Percentiles rank a stretch among this genome's conserved stretches.
These are phyloP conservation scores for Gentiana macrophylla DNA, from an alignment of 257 asterid genomes.

Conservation along the genomic window DNA sequence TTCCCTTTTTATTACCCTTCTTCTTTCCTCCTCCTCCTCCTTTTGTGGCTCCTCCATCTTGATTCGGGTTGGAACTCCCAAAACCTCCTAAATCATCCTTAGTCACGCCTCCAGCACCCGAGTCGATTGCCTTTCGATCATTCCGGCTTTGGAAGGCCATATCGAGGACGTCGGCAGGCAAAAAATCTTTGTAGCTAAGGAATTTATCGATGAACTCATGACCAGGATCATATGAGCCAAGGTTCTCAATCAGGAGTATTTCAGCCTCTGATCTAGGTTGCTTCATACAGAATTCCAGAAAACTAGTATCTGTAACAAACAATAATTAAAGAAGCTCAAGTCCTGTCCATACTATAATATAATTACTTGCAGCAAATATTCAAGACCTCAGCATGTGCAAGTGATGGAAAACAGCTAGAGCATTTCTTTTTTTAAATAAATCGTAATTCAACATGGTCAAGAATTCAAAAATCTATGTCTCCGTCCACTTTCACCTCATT, in stretches of 20 bases:
- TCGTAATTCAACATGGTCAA: too few species aligned
- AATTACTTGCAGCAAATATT: too few species aligned
- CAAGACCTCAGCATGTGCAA: too few species aligned
- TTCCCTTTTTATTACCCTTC: constrained; percentile 75
- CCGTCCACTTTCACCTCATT: too few species aligned
- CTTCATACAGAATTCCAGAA: constrained; percentile 76
- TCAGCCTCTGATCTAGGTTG: constrained; percentile 83
- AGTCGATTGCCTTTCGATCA: constrained; percentile 26
- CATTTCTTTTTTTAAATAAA: too few species aligned
- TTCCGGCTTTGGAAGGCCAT: constrained; percentile 52
- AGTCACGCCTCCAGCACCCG: constrained; percentile 23
- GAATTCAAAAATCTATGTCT: too few species aligned
- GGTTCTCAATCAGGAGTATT: constrained; percentile 65
- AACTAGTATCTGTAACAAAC: constrained; percentile 57
- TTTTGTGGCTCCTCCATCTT: constrained; percentile 22
- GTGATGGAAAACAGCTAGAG: too few species aligned
- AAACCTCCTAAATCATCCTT: constrained; percentile 24
- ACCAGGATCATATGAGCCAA: constrained; percentile 68
- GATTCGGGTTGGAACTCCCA: constrained; percentile 20
- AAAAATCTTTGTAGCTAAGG: constrained; percentile 69
- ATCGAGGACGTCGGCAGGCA: constrained; percentile 69
- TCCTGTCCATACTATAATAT: background rate
- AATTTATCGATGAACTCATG: constrained; percentile 86
- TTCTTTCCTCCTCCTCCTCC: constrained; percentile 69
- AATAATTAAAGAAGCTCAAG: background rate